These are phyloP conservation scores for Penicillium sp. DNA, from an alignment of 2,329 filamentous ascomycete genomes.

Conservation along the genomic window DNA sequence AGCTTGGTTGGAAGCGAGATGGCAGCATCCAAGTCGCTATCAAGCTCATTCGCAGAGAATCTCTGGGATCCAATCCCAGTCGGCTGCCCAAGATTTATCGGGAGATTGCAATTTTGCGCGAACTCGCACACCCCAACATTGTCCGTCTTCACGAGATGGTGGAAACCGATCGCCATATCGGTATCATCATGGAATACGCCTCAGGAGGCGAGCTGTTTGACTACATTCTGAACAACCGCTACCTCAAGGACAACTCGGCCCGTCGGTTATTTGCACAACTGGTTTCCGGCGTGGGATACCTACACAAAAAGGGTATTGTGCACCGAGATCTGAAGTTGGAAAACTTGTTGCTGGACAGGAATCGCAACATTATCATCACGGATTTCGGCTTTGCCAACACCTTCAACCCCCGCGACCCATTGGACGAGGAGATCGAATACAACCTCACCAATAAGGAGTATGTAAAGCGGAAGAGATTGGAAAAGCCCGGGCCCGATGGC, in stretches of 20 bases:
- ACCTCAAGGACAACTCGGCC: slow-evolving; percentile 88
- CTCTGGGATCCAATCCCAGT: slow-evolving; percentile 78
- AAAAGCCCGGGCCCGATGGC: slow-evolving; percentile 70
- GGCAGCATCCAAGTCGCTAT: slow-evolving; percentile 93
- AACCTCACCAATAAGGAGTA: slow-evolving; percentile 82
- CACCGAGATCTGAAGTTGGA: slow-evolving; percentile 96
- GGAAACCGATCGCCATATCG: slow-evolving; percentile 93
- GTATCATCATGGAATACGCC: slow-evolving; percentile 96
- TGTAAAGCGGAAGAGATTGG: slow-evolving; percentile 79
- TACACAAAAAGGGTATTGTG: slow-evolving; percentile 98
- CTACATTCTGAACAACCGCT: slow-evolving; percentile 94
- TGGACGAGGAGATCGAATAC: slow-evolving; percentile 84
- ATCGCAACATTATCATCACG: slow-evolving; percentile 98
- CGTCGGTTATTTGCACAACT: slow-evolving; percentile 90
- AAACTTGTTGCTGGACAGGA: slow-evolving; percentile 88
- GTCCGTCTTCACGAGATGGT: slow-evolving; percentile 97
- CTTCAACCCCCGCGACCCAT: slow-evolving; percentile 82
- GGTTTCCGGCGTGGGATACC: slow-evolving; percentile 91
- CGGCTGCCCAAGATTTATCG: slow-evolving; percentile 95
- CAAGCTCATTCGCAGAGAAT: slow-evolving; percentile 93
- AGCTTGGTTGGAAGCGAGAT: slow-evolving; percentile 96
- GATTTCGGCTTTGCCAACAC: slow-evolving; percentile 99
- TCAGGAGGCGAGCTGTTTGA: slow-evolving; percentile 97
- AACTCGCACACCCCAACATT: slow-evolving; percentile 91
- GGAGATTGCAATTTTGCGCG: slow-evolving; percentile 85